A percentile compares a stretch with the other conserved stretches of the same genome.
phyloP scores from a whole-genome alignment of 139 green algal species.

The Chlorella sp. region DNA sequence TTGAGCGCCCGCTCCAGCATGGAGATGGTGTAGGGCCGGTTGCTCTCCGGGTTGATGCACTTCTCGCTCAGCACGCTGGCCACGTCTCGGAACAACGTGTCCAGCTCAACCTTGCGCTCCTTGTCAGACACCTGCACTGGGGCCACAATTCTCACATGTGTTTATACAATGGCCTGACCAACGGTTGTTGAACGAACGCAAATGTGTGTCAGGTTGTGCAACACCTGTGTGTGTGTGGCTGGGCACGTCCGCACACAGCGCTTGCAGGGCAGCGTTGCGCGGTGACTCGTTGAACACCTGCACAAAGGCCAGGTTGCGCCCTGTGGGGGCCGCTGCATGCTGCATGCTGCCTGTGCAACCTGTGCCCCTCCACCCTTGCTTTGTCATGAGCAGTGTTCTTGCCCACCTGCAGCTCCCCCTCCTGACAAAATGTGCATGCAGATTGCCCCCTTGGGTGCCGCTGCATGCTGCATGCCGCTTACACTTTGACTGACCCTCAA shows the following conservation, averaged over 20 bases:
- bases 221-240: neutral
- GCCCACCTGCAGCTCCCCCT: constrained; percentile 87
- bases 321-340: too few species aligned
- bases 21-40: constrained; percentile 92
- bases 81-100: constrained; percentile 92
- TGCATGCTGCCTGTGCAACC: too few species aligned
- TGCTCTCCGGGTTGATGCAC: constrained; percentile 91
- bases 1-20: constrained; percentile 94
- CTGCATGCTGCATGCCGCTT: too few species aligned
- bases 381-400: too few species aligned
- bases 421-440: constrained; percentile 87
- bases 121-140: constrained; percentile 92
- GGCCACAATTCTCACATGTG: too few species aligned
- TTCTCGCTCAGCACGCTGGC: constrained; percentile 82
- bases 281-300: neutral
- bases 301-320: neutral
- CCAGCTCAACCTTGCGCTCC: constrained; percentile 88
- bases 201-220: neutral
- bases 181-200: too few species aligned
- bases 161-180: too few species aligned
- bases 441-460: constrained; percentile 66
- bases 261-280: neutral
- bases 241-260: too few species aligned
- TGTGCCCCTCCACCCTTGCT: too few species aligned
- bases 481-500: neutral